Conservation (phyloP, 129 eudicot species). For the Glebionis coronaria region DNA sequence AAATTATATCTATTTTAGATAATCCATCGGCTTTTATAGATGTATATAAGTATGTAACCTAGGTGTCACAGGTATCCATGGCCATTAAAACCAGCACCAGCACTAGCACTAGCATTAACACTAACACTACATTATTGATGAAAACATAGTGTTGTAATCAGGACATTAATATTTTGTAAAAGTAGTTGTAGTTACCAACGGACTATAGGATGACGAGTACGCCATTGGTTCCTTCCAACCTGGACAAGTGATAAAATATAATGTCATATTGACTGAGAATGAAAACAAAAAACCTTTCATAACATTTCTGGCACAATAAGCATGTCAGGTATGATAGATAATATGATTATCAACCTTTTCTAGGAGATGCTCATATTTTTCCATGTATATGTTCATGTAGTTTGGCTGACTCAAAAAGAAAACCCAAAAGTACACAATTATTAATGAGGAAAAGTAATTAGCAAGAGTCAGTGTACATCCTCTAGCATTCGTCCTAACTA, state of each 20-base stretch:
- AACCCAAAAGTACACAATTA: no score
- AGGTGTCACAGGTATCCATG: constrained; percentile 10
- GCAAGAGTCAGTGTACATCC: no score
- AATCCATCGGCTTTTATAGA: no score
- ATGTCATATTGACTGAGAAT: constrained; percentile 12
- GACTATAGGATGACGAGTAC: constrained; percentile 30
- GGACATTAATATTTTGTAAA: constrained; percentile 13
- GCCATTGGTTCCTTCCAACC: constrained; percentile 36
- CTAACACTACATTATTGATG: not conserved
- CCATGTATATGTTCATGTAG: no score
- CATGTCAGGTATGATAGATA: not conserved
- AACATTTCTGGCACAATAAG: not conserved
- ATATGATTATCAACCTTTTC: no score
- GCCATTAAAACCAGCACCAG: not conserved
- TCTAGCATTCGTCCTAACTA: no score
- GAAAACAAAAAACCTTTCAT: constrained; percentile 16
- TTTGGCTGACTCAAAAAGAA: no score
- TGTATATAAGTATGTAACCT: not conserved
- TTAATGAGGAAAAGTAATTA: no score
- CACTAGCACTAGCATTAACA: no score
- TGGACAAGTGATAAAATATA: constrained; percentile 22
- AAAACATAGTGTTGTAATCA: not conserved
- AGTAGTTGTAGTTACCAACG: constrained; percentile 25
- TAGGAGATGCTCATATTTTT: no score
- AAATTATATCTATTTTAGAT: no score